These are phyloP conservation scores for Volvox reticuliferus DNA, from an alignment of 139 green algal species.

Conservation along the genomic window DNA sequence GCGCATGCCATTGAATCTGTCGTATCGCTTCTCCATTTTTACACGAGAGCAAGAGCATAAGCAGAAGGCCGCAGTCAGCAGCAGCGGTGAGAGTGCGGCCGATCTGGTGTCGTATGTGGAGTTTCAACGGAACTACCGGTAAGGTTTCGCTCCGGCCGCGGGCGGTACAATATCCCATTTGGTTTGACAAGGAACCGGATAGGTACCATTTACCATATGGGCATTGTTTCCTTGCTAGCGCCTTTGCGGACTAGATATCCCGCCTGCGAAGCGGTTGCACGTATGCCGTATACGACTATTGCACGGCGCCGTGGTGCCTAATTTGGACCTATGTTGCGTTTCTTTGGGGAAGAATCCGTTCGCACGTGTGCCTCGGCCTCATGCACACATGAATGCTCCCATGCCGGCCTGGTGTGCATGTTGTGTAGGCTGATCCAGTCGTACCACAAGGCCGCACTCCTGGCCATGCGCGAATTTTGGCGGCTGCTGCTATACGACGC, in stretches of 20 bases:
- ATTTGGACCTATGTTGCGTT: too few relatives aligned
- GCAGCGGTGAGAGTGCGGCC: slow-evolving; percentile 47
- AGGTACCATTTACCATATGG: too few relatives aligned
- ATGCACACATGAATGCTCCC: too few relatives aligned
- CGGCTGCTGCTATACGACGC: slow-evolving; percentile 53
- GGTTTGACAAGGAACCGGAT: too few relatives aligned
- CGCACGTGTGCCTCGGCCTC: too few relatives aligned
- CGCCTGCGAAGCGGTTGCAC: too few relatives aligned
- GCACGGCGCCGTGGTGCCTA: too few relatives aligned
- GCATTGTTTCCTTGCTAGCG: too few relatives aligned
- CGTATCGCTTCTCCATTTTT: slow-evolving; percentile 68
- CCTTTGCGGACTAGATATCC: too few relatives aligned
- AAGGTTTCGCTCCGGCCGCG: neutral
- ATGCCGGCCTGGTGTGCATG: neutral
- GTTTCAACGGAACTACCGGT: slow-evolving; percentile 68
- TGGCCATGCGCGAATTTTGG: slow-evolving; percentile 66
- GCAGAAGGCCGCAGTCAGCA: slow-evolving; percentile 50
- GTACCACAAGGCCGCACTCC: slow-evolving; percentile 64
- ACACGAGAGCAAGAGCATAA: slow-evolving; percentile 65
- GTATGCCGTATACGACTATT: too few relatives aligned
- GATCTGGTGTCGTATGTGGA: slow-evolving; percentile 73
- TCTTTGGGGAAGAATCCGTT: too few relatives aligned
- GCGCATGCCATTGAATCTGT: slow-evolving; percentile 56
- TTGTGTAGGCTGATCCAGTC: slow-evolving; percentile 42
- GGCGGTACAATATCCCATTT: too few relatives aligned